phyloP scores from a whole-genome alignment of 2,329 filamentous ascomycete genomes.

The Plectosphaerella plurivora region DNA sequence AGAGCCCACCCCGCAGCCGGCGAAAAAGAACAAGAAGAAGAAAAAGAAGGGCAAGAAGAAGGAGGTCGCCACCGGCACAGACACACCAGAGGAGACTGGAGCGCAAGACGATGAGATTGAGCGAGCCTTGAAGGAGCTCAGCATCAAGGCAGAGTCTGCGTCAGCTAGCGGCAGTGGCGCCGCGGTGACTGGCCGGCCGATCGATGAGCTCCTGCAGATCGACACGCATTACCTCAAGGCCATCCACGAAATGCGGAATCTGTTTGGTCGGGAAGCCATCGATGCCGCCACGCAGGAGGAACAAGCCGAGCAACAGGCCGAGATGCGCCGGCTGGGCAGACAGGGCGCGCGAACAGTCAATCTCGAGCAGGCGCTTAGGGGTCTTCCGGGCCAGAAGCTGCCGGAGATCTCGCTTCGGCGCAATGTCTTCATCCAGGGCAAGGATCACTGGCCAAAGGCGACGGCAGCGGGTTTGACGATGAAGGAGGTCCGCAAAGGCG shows the following conservation, averaged over 20 bases:
- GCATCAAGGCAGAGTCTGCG: conserved; percentile 22
- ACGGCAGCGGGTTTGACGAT: conserved; percentile 81
- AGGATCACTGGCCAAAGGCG: conserved; percentile 79
- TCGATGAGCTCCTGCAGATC: conserved; percentile 40
- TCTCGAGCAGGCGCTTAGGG: conserved; percentile 49
- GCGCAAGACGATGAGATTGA: conserved; percentile 51
- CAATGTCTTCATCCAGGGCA: conserved; percentile 82
- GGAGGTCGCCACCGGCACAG: conserved; percentile 16
- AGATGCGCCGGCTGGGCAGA: conserved; percentile 26
- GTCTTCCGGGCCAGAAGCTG: conserved; percentile 58
- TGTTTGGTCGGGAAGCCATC: conserved; percentile 55
- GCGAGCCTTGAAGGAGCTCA: conserved; percentile 45
- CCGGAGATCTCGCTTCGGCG: conserved; percentile 67
- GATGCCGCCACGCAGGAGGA: conserved; percentile 48
- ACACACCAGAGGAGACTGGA: conserved; percentile 6
- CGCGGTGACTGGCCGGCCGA: conserved; percentile 7
- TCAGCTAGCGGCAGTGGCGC: conserved; percentile 4
- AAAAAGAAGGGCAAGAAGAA: conserved; percentile 28
- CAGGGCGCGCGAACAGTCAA: conserved; percentile 44
- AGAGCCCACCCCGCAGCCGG: conserved; percentile 10
- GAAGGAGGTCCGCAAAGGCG: conserved; percentile 47
- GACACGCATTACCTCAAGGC: conserved; percentile 73
- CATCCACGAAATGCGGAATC: conserved; percentile 78
- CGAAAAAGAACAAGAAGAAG: conserved; percentile 35
- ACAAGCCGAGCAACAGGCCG: conserved; percentile 33